These are phyloP conservation scores for Globisporangium abappressorium DNA, from an alignment of 352 stramenopile species.

Conservation along the genomic window DNA sequence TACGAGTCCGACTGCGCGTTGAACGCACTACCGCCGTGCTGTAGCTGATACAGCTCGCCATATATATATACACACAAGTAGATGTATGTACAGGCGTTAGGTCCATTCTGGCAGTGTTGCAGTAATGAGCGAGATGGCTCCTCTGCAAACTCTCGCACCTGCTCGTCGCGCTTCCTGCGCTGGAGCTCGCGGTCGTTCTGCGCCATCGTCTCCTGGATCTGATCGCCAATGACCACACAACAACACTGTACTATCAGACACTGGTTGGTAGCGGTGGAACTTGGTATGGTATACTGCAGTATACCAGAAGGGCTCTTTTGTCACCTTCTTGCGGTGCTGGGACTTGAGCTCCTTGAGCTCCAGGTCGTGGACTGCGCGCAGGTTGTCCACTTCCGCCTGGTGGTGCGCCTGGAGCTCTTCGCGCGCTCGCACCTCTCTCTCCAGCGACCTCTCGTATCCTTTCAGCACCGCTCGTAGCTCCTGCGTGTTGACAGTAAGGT, in stretches of 20 bases:
- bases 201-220: constrained; percentile 27
- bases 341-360: constrained; percentile 47
- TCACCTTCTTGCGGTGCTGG: constrained; percentile 50
- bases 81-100: neutral
- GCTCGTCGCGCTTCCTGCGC: constrained; percentile 29
- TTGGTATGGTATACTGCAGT: neutral
- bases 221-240: neutral
- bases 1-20: constrained; percentile 39
- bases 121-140: neutral
- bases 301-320: neutral
- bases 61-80: neutral
- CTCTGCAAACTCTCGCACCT: constrained; percentile 12
- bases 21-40: constrained; percentile 19
- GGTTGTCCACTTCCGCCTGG: constrained; percentile 39
- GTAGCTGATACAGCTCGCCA: neutral
- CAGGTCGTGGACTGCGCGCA: constrained; percentile 41
- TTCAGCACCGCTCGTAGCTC: constrained; percentile 42
- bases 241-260: neutral
- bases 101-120: neutral
- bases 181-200: constrained; percentile 49
- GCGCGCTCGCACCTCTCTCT: constrained; percentile 27
- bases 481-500: constrained; percentile 7
- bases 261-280: neutral
- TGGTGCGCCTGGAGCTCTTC: constrained; percentile 38
- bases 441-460: constrained; percentile 40